A percentile compares a stretch with the other conserved stretches of the same genome.
These are phyloP conservation scores for Fusarium oligoseptatum DNA, from an alignment of 2,329 filamentous ascomycete genomes.

Conservation along the genomic window DNA sequence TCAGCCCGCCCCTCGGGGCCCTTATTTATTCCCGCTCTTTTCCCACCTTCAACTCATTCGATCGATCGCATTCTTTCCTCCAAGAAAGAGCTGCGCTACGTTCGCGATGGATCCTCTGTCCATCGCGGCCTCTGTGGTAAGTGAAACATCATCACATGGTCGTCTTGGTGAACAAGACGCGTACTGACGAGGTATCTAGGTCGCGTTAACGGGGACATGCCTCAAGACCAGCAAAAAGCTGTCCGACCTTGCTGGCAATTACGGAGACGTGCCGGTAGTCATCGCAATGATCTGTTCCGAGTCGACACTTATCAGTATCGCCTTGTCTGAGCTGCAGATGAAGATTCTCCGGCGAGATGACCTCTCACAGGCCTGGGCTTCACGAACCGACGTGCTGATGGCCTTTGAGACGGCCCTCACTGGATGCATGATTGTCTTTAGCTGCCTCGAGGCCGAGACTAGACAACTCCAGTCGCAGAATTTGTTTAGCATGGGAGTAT, in stretches of 20 bases:
- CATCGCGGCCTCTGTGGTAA: conserved; percentile 15
- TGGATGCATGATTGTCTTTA: conserved; percentile 15
- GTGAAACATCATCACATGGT: background rate
- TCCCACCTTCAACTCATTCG: background rate
- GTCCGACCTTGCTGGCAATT: background rate
- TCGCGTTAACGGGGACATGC: conserved; percentile 15
- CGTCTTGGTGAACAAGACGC: accelerated
- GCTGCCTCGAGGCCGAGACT: conserved; percentile 7
- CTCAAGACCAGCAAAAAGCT: conserved; percentile 13
- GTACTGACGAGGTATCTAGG: background rate
- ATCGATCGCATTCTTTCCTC: background rate
- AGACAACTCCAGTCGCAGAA: background rate
- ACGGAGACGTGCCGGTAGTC: background rate
- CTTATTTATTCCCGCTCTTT: background rate
- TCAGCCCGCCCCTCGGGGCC: background rate
- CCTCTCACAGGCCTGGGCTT: conserved; percentile 1
- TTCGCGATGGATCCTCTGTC: conserved; percentile 18
- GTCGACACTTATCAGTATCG: conserved; percentile 1
- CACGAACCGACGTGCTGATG: background rate
- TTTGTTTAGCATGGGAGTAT: background rate
- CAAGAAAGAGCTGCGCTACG: background rate
- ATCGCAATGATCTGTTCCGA: conserved; percentile 20
- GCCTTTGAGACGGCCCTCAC: conserved; percentile 5
- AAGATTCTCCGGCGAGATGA: conserved; percentile 8
- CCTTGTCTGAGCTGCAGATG: conserved; percentile 13